Conservation (phyloP, 345 rosid genomes). For the Brassica incana region DNA sequence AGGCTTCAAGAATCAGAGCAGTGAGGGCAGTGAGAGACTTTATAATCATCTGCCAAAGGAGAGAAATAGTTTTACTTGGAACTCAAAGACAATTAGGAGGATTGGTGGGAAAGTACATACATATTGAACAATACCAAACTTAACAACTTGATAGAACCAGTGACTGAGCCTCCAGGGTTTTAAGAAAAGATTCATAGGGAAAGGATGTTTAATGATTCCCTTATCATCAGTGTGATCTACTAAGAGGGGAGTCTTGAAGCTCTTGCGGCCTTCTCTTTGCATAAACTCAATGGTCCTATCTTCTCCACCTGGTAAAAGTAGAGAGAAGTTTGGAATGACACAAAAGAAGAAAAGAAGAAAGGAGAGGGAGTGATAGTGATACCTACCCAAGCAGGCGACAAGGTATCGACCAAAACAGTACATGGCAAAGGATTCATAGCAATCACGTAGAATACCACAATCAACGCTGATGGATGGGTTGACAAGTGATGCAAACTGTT, state of each 20-base stretch:
- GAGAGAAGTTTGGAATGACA: neutral
- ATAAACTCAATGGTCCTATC: neutral
- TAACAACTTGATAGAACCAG: conserved; percentile 94
- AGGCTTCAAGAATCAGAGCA: conserved; percentile 91
- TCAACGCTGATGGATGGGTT: conserved; percentile 89
- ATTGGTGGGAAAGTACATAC: conserved; percentile 54
- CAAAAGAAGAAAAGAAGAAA: neutral
- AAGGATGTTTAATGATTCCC: neutral
- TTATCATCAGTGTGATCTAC: neutral
- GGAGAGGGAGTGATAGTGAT: neutral
- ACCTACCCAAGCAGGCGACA: conserved; percentile 73
- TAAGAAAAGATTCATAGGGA: neutral
- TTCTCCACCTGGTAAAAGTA: neutral
- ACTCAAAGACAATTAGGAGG: neutral
- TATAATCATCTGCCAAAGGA: conserved; percentile 80
- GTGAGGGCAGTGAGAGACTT: conserved; percentile 76
- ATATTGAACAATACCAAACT: conserved; percentile 98
- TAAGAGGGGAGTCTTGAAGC: neutral
- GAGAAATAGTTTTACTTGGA: neutral
- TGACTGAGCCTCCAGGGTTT: conserved; percentile 54
- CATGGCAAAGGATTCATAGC: conserved; percentile 99
- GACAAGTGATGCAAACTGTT: conserved; percentile 86
- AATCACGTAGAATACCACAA: conserved; percentile 84
- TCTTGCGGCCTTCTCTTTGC: neutral
- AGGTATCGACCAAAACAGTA: conserved; percentile 99